Base-by-base conservation (phyloP, 345 rosid genomes). In the Hevea brasiliensis region DNA sequence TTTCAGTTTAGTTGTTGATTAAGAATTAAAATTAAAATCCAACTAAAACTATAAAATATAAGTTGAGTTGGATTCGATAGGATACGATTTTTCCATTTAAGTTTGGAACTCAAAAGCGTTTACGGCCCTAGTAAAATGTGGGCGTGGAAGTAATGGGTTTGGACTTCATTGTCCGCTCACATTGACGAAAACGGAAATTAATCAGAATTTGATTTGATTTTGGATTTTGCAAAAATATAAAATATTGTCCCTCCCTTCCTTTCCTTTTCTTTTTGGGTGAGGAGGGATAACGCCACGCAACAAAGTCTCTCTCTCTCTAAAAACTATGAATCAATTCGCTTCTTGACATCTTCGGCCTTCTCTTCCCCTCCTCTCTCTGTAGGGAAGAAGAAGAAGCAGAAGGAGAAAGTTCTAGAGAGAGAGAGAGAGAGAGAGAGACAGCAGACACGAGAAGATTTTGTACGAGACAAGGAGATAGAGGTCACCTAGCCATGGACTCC, bases 301-400 rank as follows among this genome's bases (percentile, higher is more conserved):
- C 47, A 61, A 45, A 9, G 69, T 29, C 47, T 67, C 50, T 67
- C 48, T 35, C 37, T 32, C 3, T 20, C 17, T 6, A 37, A 15
- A 32, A 29, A 3, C 44, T 32, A 71, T 71, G 74, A 45, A 23
- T 26, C 74, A 48, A 32, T 71, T 59, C 47, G n/a, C 56, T 27
- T 60, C 76, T 41, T 77, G 72, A 77, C 80, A 50, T 37, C 8
- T 17, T 35, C 7, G 7, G 51, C 27, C 58, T 54, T 70, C 62
- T 58, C 67, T 65, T 70, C 71, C 75, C 67, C 59, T 77, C 32
- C 47, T 65, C 75, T 45, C 75, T 65, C 71, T 48, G 12, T 24
- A 12, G 68, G 80, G 74, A 76, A 70, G 74, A 70, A 35, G 75
- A 65, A 59, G 75, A 45, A 26, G 69, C n/a, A 73, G 69, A 35